Conservation (phyloP, 768 basidiomycete species). For the Boletales sp. region DNA sequence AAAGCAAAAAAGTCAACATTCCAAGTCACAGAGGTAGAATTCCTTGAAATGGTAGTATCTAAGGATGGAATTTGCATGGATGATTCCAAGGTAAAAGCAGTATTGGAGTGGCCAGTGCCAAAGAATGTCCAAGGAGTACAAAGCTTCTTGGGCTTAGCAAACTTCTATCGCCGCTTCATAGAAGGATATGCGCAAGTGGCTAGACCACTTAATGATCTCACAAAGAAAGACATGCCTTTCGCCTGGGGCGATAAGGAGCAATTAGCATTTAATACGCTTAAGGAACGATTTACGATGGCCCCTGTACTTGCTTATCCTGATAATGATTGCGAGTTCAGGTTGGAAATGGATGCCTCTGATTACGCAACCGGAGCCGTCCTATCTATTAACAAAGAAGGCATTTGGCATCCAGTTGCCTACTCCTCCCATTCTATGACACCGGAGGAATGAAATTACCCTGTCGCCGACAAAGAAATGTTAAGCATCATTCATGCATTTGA, state of each 20-base stretch:
- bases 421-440: background rate
- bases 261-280: background rate
- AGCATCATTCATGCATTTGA: background rate
- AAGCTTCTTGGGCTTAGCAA: no score
- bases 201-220: background rate
- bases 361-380: background rate
- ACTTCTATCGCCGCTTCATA: conserved; percentile 29
- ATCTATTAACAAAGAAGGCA: background rate
- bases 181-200: background rate
- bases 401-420: background rate
- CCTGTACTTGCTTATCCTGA: background rate
- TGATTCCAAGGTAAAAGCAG: conserved; percentile 27
- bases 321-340: no score
- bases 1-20: no score
- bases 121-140: conserved; percentile 14
- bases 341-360: background rate
- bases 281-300: background rate
- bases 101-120: conserved; percentile 29
- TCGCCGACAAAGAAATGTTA: background rate
- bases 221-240: background rate
- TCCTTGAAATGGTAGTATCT: conserved; percentile 30
- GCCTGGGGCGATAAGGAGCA: background rate
- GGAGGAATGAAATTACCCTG: background rate
- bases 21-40: conserved; percentile 21
- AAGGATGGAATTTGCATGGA: conserved; percentile 29